Conservation (phyloP, 345 rosid genomes). For the Noccaea caerulescens region DNA sequence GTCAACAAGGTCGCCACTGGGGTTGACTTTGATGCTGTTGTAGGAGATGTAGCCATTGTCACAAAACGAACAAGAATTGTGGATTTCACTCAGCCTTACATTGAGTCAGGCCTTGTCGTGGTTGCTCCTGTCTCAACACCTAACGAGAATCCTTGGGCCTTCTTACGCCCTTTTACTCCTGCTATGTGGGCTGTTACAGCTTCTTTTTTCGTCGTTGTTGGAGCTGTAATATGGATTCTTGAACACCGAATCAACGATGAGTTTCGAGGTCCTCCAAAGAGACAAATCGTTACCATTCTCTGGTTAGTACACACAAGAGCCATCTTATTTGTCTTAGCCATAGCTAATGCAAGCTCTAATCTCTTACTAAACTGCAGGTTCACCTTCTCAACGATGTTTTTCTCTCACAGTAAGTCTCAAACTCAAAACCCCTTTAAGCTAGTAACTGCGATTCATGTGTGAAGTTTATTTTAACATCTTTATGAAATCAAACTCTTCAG, state of each 20-base stretch:
- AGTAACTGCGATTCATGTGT: constrained; percentile 4
- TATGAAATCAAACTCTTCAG: constrained; percentile 49
- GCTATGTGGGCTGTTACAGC: constrained; percentile 86
- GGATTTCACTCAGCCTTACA: constrained; percentile 87
- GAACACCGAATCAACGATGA: constrained; percentile 88
- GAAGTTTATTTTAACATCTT: constrained; percentile 19
- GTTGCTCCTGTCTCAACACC: constrained; percentile 73
- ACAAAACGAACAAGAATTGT: constrained; percentile 68
- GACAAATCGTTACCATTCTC: constrained; percentile 69
- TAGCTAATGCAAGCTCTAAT: constrained; percentile 23
- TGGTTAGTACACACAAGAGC: constrained; percentile 57
- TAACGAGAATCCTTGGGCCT: constrained; percentile 74
- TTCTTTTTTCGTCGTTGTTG: constrained; percentile 65
- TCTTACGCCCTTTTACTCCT: constrained; percentile 78
- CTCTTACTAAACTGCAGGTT: constrained; percentile 60
- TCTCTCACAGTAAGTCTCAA: constrained; percentile 72
- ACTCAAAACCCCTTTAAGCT: constrained; percentile 18
- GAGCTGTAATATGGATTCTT: constrained; percentile 86
- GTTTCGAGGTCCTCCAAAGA: constrained; percentile 81
- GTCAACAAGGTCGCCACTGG: constrained; percentile 58
- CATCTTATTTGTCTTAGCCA: constrained; percentile 11
- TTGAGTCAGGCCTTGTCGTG: constrained; percentile 88
- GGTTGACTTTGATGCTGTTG: constrained; percentile 82
- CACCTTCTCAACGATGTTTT: constrained; percentile 86
- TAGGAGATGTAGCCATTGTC: constrained; percentile 85